Percentiles rank a stretch among this genome's conserved stretches.
Conservation (phyloP, 75 land plant species). For the Cupressus sempervirens region DNA sequence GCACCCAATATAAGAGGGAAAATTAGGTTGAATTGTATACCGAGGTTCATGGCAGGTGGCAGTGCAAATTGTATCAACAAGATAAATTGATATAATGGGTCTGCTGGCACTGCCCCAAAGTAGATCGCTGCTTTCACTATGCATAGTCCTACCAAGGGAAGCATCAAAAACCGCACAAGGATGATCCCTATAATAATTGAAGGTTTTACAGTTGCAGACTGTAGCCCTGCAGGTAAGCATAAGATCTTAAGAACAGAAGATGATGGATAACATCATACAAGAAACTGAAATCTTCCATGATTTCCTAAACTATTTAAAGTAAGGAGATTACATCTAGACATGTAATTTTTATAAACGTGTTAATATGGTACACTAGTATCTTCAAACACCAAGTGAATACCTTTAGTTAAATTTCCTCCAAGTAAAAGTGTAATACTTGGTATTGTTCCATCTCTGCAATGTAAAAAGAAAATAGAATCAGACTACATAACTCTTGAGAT, state of each 20-base stretch:
- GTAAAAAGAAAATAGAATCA: neutral
- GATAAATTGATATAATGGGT: constrained; percentile 52
- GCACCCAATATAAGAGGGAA: neutral
- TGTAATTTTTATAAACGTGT: neutral
- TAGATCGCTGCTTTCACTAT: constrained; percentile 31
- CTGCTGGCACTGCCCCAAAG: constrained; percentile 34
- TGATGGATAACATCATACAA: neutral
- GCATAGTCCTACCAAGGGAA: constrained; percentile 45
- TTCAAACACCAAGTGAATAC: constrained; percentile 8
- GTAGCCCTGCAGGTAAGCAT: constrained; percentile 17
- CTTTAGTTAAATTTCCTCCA: constrained; percentile 38
- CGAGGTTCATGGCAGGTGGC: constrained; percentile 75
- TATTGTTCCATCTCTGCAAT: constrained; percentile 36
- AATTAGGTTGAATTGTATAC: constrained; percentile 17
- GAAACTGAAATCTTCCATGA: neutral
- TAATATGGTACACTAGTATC: neutral
- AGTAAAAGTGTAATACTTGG: constrained; percentile 32
- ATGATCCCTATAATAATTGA: constrained; percentile 27
- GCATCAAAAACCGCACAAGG: constrained; percentile 33
- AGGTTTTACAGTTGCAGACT: neutral
- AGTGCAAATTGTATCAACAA: constrained; percentile 58
- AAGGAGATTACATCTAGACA: neutral
- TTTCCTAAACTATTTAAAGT: constrained; percentile 2
- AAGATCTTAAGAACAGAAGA: neutral
- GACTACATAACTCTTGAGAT: neutral